A percentile compares a stretch with the other conserved stretches of the same genome.
Conservation (phyloP, 78 protist genomes). For the Mantamonas sphyraenae region DNA sequence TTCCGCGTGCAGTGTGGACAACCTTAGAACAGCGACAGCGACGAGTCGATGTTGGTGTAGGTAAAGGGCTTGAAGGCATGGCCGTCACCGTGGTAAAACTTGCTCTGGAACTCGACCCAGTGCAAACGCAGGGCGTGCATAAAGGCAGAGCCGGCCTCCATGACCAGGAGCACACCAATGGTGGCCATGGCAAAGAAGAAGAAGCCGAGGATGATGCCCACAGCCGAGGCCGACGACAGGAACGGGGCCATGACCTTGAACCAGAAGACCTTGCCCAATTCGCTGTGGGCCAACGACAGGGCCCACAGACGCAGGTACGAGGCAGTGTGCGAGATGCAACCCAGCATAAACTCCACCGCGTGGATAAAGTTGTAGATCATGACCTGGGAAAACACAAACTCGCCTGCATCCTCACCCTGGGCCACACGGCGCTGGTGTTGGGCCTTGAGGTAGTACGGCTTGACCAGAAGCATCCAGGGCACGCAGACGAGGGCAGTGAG, state of each 20-base stretch:
- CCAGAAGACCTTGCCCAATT: constrained; percentile 77
- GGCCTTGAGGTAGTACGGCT: constrained; percentile 56
- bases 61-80: constrained; percentile 57
- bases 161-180: constrained; percentile 83
- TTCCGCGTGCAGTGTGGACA: too few relatives aligned
- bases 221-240: not conserved
- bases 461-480: constrained; percentile 77
- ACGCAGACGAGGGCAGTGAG: constrained; percentile 66
- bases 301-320: constrained; percentile 99
- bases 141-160: constrained; percentile 99
- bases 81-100: constrained; percentile 85
- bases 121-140: constrained; percentile 99
- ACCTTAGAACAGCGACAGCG: too few relatives aligned
- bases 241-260: constrained; percentile 24
- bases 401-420: constrained; percentile 21
- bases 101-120: constrained; percentile 98
- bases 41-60: too few relatives aligned
- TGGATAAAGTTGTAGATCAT: constrained; percentile 87
- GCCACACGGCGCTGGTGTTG: constrained; percentile 19
- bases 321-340: constrained; percentile 98
- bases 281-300: constrained; percentile 93
- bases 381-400: constrained; percentile 81
- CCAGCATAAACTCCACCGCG: constrained; percentile 97
- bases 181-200: constrained; percentile 86
- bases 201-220: constrained; percentile 55